Conservation (phyloP, 257 asterid genomes). For the Penstemon eatonii region DNA sequence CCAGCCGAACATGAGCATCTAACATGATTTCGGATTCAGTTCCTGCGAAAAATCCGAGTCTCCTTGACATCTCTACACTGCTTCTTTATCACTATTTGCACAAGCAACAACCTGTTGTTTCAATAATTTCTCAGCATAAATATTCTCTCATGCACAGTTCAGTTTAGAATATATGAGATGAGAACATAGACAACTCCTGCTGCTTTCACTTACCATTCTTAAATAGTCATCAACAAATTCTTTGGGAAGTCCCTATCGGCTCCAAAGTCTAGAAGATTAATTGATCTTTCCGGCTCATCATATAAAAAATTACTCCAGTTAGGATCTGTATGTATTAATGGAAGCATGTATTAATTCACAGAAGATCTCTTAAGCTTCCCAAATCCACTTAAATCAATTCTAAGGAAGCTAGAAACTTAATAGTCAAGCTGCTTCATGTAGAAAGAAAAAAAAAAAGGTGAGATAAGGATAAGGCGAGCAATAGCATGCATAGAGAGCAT, state of each 20-base stretch:
- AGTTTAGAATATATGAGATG: not conserved
- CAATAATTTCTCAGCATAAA: conserved; percentile 23
- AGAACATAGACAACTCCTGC: no score
- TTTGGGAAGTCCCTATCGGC: no score
- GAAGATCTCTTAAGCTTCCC: no score
- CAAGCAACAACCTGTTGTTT: conserved; percentile 78
- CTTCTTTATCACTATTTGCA: conserved; percentile 70
- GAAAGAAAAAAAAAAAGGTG: conserved; percentile 14
- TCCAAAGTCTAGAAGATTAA: no score
- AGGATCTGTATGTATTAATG: no score
- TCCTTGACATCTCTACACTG: conserved; percentile 84
- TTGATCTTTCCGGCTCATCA: no score
- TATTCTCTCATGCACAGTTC: not conserved
- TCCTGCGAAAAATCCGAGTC: conserved; percentile 92
- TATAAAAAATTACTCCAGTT: no score
- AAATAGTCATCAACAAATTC: no score
- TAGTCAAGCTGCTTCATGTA: not conserved
- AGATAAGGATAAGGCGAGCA: conserved; percentile 11
- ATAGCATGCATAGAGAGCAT: conserved; percentile 28
- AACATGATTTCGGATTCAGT: conserved; percentile 81
- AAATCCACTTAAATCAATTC: not conserved
- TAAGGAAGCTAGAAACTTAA: not conserved
- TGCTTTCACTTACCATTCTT: no score
- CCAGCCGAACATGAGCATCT: conserved; percentile 95
- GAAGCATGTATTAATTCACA: no score